phyloP scores from a whole-genome alignment of 2,329 filamentous ascomycete species.

The Aureobasidium musti region DNA sequence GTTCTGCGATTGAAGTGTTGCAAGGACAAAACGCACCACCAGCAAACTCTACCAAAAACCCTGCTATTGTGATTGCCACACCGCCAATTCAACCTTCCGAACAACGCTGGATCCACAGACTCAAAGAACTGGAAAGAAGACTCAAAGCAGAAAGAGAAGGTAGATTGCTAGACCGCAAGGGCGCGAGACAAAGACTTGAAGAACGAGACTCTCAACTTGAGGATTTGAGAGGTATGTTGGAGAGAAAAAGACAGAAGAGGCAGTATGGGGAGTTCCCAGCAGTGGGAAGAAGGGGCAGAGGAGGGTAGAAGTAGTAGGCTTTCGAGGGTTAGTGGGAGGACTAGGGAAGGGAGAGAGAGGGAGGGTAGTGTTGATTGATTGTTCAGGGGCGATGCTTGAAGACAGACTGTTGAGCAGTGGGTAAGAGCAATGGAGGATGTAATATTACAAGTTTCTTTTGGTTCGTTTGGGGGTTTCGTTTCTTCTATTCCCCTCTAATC shows the following conservation, averaged over 20 bases:
- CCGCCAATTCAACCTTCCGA: slow-evolving; percentile 56
- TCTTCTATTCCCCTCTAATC: not conserved
- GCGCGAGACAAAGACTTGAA: slow-evolving; percentile 76
- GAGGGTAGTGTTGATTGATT: slow-evolving; percentile 23
- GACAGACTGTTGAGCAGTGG: too few species aligned
- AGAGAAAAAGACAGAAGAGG: slow-evolving; percentile 53
- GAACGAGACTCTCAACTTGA: slow-evolving; percentile 74
- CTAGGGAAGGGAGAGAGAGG: not conserved
- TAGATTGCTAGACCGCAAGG: slow-evolving; percentile 77
- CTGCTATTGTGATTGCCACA: slow-evolving; percentile 41
- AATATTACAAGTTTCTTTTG: not conserved
- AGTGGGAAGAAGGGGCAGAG: not conserved
- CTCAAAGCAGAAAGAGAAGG: slow-evolving; percentile 89
- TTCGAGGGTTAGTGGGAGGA: not conserved
- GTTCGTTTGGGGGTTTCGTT: not conserved
- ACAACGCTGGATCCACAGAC: slow-evolving; percentile 78
- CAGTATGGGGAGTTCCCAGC: not conserved
- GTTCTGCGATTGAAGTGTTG: slow-evolving; percentile 52
- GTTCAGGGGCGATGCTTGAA: too few species aligned
- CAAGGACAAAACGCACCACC: slow-evolving; percentile 3
- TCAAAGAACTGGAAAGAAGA: slow-evolving; percentile 84
- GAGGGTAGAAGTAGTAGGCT: slow-evolving; percentile 9
- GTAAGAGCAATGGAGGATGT: not conserved
- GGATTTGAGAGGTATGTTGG: slow-evolving; percentile 66
- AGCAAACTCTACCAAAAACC: not conserved